Evolutionary conservation across 164 flowering plant species (phyloP).

Genomic region (Amborella trichopoda): DNA sequence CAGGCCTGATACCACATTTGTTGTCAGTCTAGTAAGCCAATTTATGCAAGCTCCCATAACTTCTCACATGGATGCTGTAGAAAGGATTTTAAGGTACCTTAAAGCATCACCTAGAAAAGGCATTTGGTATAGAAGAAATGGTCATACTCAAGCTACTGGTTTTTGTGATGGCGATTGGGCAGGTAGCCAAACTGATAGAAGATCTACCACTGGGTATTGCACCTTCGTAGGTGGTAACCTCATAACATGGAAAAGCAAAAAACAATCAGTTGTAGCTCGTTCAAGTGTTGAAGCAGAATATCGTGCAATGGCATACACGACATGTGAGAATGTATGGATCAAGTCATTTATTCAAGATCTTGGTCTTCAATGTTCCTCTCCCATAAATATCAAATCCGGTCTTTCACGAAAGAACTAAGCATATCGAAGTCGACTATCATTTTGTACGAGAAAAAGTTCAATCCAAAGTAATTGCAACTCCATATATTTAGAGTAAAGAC

Average conservation of each 20-base stretch:
- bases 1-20: background rate
- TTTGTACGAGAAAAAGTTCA: background rate
- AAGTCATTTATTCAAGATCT: background rate
- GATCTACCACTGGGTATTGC: slow-evolving; percentile 2
- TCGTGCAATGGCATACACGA: background rate
- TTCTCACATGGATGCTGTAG: background rate
- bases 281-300: background rate
- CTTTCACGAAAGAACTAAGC: background rate
- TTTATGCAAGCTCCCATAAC: background rate
- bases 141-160: background rate
- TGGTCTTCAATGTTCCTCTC: background rate
- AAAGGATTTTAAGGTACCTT: background rate
- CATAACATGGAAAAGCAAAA: slow-evolving; percentile 2
- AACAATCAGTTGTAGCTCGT: background rate
- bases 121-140: background rate
- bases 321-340: background rate
- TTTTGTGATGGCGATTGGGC: background rate
- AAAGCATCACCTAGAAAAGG: background rate
- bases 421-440: background rate
- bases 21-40: background rate
- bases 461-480: too few relatives aligned
- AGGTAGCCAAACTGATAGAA: background rate
- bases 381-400: background rate
- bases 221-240: slow-evolving; percentile 1
- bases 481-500: too few relatives aligned